Evolutionary conservation across 345 rosid species (phyloP), one percentile per base, ranked within the genome.

Genomic region (Pistacia vera): DNA sequence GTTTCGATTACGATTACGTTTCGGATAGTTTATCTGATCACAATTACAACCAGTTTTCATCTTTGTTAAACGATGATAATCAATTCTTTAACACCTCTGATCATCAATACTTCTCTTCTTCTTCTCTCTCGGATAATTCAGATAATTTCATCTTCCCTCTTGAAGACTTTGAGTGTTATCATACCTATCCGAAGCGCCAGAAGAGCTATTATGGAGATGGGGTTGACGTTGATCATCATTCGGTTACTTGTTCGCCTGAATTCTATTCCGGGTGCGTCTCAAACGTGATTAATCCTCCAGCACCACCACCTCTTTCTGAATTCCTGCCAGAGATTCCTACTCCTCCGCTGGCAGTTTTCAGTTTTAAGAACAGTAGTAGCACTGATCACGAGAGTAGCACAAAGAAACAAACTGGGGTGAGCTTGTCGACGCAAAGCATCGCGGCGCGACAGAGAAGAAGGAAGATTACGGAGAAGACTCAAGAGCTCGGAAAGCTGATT

Each of bases 391-490:
- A 73, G 41, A 52, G 8, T 7, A 30, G 33, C 33, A 35, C 20
- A 77, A 81, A 81, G 76, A 86, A 80, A 61, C 30, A 14, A 11
- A 74, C 65, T 35, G 72, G 75, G 49, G 65, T 3, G 22, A 82
- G 78, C 65, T 69, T 90, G 78, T 89, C 98, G 1, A 83, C 84
- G 51, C 99, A 93, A 85, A 95, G 97, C 88, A 75, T 95, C 1
- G 98, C 95, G 1, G 97, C 99, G 0, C 65, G 99, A 35, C 87
- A 90, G 78, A 89, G 99, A 83, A 90, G 98, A 63, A 89, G 91
- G 88, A 90, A 81, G 87, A 93, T 95, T 30, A 87, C 96, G 0
- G 90, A 88, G 77, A 95, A 86, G 86, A 92, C 99, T 4, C 90
- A 84, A 14, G 91, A 93, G 84, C 93, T 95, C 1, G 90, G 92